These are phyloP conservation scores for Leccinum cinnamomeum DNA, from an alignment of 1,284 basidiomycete genomes.

Conservation along the genomic window DNA sequence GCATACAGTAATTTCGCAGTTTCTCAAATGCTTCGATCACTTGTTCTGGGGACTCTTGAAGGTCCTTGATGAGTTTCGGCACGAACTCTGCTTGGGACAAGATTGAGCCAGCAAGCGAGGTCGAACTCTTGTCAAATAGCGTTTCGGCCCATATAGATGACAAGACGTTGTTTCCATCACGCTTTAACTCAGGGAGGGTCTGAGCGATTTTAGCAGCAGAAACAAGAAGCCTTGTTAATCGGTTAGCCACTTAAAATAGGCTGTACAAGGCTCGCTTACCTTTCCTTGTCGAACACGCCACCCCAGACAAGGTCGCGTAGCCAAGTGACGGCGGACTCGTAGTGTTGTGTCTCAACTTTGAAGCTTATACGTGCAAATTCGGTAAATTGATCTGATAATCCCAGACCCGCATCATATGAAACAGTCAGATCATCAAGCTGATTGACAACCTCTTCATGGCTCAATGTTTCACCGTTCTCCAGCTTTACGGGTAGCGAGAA, in stretches of 20 bases:
- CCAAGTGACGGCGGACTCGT: slow-evolving; percentile 86
- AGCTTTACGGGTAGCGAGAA: slow-evolving; percentile 87
- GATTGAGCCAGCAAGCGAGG: slow-evolving; percentile 70
- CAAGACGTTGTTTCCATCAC: slow-evolving; percentile 84
- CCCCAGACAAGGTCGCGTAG: slow-evolving; percentile 87
- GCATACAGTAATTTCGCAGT: slow-evolving; percentile 68
- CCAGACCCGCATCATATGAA: slow-evolving; percentile 77
- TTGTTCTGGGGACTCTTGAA: slow-evolving; percentile 73
- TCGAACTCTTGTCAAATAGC: slow-evolving; percentile 72
- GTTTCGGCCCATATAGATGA: slow-evolving; percentile 71
- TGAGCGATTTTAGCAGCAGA: slow-evolving; percentile 89
- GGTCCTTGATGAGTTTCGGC: slow-evolving; percentile 69
- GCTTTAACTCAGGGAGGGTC: slow-evolving; percentile 90
- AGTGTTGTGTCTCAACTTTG: slow-evolving; percentile 81
- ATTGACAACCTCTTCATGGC: slow-evolving; percentile 91
- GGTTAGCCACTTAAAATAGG: slow-evolving; percentile 10
- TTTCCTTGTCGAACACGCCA: slow-evolving; percentile 79
- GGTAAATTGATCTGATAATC: slow-evolving; percentile 68
- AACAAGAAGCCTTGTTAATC: slow-evolving; percentile 67
- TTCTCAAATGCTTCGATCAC: slow-evolving; percentile 76
- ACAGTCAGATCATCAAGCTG: slow-evolving; percentile 92
- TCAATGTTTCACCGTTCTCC: slow-evolving; percentile 66
- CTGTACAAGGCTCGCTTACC: slow-evolving; percentile 45
- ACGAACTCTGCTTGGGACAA: slow-evolving; percentile 79
- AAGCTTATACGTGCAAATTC: slow-evolving; percentile 80